phyloP scores from a whole-genome alignment of 495 filamentous ascomycete species.

The Hypoxylon crocopeplum region DNA sequence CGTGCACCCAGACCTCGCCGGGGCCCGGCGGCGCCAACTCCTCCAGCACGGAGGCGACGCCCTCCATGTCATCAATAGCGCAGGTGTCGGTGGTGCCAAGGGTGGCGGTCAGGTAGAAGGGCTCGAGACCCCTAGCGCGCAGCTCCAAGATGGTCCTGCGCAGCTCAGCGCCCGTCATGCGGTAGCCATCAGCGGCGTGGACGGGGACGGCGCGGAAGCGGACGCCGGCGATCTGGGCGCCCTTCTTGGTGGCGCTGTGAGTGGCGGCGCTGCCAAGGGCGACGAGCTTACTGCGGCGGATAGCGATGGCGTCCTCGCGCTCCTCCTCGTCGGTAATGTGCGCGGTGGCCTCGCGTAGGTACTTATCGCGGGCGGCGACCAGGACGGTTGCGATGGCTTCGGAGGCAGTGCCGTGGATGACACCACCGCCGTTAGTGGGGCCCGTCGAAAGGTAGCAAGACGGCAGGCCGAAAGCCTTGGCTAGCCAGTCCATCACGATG shows the following conservation, averaged over 20 bases:
- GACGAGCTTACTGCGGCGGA: slow-evolving; percentile 73
- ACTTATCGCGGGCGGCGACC: slow-evolving; percentile 87
- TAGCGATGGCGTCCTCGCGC: slow-evolving; percentile 68
- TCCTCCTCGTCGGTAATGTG: slow-evolving; percentile 62
- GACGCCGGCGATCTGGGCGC: slow-evolving; percentile 82
- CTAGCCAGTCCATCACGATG: slow-evolving; percentile 91
- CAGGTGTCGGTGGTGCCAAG: slow-evolving; percentile 90
- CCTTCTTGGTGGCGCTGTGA: slow-evolving; percentile 87
- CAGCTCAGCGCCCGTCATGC: slow-evolving; percentile 71
- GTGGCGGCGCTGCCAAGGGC: slow-evolving; percentile 81
- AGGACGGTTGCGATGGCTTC: slow-evolving; percentile 88
- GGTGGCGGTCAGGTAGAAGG: slow-evolving; percentile 86
- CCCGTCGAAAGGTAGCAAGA: slow-evolving; percentile 77
- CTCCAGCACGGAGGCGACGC: slow-evolving; percentile 68
- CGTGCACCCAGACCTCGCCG: slow-evolving; percentile 78
- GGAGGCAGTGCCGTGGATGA: slow-evolving; percentile 92
- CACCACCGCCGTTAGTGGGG: slow-evolving; percentile 78
- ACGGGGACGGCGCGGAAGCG: slow-evolving; percentile 74
- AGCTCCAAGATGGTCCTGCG: slow-evolving; percentile 65
- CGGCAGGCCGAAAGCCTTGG: slow-evolving; percentile 74
- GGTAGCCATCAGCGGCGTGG: slow-evolving; percentile 65
- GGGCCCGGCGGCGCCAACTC: slow-evolving; percentile 57
- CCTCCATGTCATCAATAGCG: slow-evolving; percentile 79
- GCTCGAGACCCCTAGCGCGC: slow-evolving; percentile 69
- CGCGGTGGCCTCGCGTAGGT: slow-evolving; percentile 64